These are phyloP conservation scores for Fistulifera pelliculosa DNA, from an alignment of 108 stramenopile genomes.

Conservation along the genomic window DNA sequence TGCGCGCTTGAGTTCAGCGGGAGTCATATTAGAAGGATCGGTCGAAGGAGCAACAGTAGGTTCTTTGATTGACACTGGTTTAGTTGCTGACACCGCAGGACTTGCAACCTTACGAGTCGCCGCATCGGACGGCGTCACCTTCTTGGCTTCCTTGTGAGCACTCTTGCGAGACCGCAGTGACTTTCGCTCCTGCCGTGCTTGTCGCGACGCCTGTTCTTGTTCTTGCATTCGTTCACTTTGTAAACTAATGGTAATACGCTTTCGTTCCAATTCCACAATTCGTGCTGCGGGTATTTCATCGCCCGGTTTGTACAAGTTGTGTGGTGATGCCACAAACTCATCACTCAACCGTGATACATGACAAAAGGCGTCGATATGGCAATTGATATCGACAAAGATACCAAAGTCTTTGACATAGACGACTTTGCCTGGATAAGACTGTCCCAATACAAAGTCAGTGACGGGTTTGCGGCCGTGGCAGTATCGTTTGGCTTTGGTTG, in stretches of 20 bases:
- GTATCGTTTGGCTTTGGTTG: conserved; percentile 32
- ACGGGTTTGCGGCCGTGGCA: conserved; percentile 84
- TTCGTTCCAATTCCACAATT: conserved; percentile 70
- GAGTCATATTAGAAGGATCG: conserved; percentile 18
- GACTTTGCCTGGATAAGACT: conserved; percentile 51
- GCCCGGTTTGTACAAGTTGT: conserved; percentile 45
- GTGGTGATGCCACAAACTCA: conserved; percentile 52
- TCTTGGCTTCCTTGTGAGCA: not conserved
- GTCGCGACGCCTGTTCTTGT: conserved; percentile 34
- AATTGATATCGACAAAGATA: conserved; percentile 79
- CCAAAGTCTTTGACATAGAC: conserved; percentile 82
- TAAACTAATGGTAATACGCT: conserved; percentile 71
- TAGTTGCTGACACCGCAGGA: not conserved
- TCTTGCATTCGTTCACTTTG: conserved; percentile 47
- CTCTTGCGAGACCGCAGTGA: conserved; percentile 6
- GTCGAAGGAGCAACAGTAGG: not conserved
- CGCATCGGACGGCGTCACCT: not conserved
- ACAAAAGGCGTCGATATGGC: conserved; percentile 82
- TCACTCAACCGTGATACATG: conserved; percentile 73
- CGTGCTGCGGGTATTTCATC: conserved; percentile 45
- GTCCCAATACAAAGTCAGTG: conserved; percentile 66
- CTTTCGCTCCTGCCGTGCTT: conserved; percentile 25
- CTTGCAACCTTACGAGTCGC: not conserved
- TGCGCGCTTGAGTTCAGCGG: conserved; percentile 65
- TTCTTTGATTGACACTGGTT: conserved; percentile 2